phyloP scores from a whole-genome alignment of 805 yeast species.

The Maudiozyma serrabonitensis region DNA sequence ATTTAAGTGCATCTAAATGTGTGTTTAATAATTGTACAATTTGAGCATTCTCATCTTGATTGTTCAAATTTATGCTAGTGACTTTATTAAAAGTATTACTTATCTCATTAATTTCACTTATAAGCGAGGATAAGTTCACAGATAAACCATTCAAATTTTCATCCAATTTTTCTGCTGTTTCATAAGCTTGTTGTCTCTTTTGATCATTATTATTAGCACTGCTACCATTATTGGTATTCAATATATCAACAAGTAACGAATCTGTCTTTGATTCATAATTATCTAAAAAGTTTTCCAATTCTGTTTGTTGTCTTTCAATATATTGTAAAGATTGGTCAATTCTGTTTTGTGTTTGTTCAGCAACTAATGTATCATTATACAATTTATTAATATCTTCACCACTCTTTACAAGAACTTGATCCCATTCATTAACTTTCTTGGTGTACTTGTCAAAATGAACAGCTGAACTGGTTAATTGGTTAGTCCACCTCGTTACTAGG shows the following conservation, averaged over 20 bases:
- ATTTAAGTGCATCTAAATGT: slow-evolving; percentile 82
- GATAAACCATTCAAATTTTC: slow-evolving; percentile 73
- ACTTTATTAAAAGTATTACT: slow-evolving; percentile 71
- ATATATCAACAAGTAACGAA: slow-evolving; percentile 29
- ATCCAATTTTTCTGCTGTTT: slow-evolving; percentile 75
- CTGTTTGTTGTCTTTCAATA: slow-evolving; percentile 87
- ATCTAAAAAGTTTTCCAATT: slow-evolving; percentile 70
- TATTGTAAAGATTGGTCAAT: slow-evolving; percentile 82
- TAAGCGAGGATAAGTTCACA: slow-evolving; percentile 61
- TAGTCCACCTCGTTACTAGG: slow-evolving; percentile 86
- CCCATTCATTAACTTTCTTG: slow-evolving; percentile 74
- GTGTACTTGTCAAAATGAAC: slow-evolving; percentile 69
- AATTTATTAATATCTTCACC: slow-evolving; percentile 76
- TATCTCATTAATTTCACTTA: slow-evolving; percentile 73
- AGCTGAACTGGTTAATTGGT: slow-evolving; percentile 65
- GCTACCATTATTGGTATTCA: slow-evolving; percentile 17
- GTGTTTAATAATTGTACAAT: slow-evolving; percentile 75
- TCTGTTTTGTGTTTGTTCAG: slow-evolving; percentile 75
- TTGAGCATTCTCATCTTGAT: slow-evolving; percentile 40
- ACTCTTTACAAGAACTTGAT: slow-evolving; percentile 67
- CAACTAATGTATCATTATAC: slow-evolving; percentile 66
- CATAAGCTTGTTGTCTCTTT: slow-evolving; percentile 82
- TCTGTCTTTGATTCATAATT: slow-evolving; percentile 55
- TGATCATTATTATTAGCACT: slow-evolving; percentile 46
- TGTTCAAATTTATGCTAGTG: slow-evolving; percentile 28